A percentile compares a stretch with the other conserved stretches of the same genome.
phyloP scores from a whole-genome alignment of 345 rosid species.

The Cochlearia excelsa region DNA sequence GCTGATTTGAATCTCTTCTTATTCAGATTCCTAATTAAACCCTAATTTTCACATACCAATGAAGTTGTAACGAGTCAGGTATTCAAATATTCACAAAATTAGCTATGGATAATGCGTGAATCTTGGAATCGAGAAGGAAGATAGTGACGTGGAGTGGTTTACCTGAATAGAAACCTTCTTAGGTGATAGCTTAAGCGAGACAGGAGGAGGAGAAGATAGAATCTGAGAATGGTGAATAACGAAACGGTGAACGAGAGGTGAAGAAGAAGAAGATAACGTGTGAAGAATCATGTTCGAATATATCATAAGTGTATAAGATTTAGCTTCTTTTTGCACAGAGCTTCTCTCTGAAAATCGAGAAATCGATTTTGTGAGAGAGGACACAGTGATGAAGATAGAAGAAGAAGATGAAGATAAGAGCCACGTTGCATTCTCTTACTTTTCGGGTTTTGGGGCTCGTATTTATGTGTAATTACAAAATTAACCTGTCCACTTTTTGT shows the following conservation, averaged over 20 bases:
- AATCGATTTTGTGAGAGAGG: background rate
- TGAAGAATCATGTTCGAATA: slow-evolving; percentile 53
- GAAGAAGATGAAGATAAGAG: slow-evolving; percentile 33
- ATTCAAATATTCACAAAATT: background rate
- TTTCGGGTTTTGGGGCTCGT: slow-evolving; percentile 16
- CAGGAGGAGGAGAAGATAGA: slow-evolving; percentile 30
- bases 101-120: background rate
- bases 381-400: background rate
- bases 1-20: background rate
- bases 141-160: slow-evolving; percentile 9
- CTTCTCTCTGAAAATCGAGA: background rate
- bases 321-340: too few relatives aligned
- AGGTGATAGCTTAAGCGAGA: slow-evolving; percentile 27
- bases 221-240: slow-evolving; percentile 34
- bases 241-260: slow-evolving; percentile 30
- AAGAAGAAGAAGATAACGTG: slow-evolving; percentile 36
- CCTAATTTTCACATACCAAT: background rate
- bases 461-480: background rate
- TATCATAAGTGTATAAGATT: slow-evolving; percentile 11
- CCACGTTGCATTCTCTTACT: slow-evolving; percentile 2
- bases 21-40: background rate
- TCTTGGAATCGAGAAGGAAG: slow-evolving; percentile 7
- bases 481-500: background rate
- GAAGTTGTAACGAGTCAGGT: background rate
- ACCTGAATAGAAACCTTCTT: slow-evolving; percentile 46